Percentiles rank a stretch among this genome's conserved stretches.
These are phyloP conservation scores for Cucurbita ficifolia DNA, from an alignment of 306 rosid genomes.

Conservation along the genomic window DNA sequence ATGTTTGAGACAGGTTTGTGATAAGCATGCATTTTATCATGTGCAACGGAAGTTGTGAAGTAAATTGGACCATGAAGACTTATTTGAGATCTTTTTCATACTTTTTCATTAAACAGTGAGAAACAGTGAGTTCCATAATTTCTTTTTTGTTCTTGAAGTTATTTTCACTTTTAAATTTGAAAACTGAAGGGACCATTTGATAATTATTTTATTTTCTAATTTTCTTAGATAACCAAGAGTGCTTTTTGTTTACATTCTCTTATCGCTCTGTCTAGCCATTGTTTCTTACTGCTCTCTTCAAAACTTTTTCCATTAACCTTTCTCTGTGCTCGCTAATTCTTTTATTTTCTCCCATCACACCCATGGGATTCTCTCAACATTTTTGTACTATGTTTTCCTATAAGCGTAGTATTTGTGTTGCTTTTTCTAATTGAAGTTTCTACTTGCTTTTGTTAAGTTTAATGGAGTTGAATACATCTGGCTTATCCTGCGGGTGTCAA, in stretches of 20 bases:
- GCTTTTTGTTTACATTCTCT: background rate
- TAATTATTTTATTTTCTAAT: background rate
- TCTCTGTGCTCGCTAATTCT: background rate
- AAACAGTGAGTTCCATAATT: background rate
- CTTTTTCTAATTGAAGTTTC: background rate
- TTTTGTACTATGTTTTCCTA: background rate
- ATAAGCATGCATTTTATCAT: background rate
- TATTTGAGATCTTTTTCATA: background rate
- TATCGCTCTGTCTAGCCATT: background rate
- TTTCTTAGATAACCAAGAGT: background rate
- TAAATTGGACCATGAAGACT: background rate
- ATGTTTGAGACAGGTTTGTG: slow-evolving; percentile 81
- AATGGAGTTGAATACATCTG: background rate
- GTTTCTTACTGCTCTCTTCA: background rate
- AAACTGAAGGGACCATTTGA: background rate
- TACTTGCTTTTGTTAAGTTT: background rate
- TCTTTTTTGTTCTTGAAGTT: background rate
- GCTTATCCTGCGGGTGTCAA: background rate
- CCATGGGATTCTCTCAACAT: background rate
- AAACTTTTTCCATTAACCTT: background rate
- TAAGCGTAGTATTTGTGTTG: background rate
- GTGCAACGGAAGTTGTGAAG: background rate
- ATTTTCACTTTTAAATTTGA: background rate
- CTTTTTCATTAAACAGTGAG: background rate
- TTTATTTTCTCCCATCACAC: background rate